These are phyloP conservation scores for Ustilago hordei DNA, from an alignment of 1,284 basidiomycete genomes.

Conservation along the genomic window DNA sequence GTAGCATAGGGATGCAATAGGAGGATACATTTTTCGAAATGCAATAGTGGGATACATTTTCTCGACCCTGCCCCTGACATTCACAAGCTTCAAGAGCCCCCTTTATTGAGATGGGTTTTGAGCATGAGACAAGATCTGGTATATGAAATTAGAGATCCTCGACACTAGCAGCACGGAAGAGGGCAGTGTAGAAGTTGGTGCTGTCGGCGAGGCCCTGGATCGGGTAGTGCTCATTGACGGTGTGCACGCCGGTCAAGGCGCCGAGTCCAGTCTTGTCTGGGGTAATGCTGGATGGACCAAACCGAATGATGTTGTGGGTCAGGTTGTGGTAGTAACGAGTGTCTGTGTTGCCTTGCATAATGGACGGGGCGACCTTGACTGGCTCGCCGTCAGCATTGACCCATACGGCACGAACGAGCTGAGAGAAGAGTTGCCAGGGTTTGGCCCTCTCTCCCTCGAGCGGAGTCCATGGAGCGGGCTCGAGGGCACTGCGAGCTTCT, in stretches of 20 bases:
- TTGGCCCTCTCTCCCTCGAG: conserved; percentile 70
- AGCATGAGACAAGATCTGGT: neutral
- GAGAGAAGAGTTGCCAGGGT: conserved; percentile 73
- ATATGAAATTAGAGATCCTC: conserved; percentile 39
- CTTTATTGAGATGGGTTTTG: neutral
- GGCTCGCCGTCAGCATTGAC: conserved; percentile 70
- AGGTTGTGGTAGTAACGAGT: conserved; percentile 73
- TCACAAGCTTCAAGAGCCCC: neutral
- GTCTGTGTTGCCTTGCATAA: conserved; percentile 73
- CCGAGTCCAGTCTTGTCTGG: conserved; percentile 69
- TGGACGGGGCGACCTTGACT: conserved; percentile 73
- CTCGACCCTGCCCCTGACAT: neutral
- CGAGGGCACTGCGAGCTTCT: conserved; percentile 73
- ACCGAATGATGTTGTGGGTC: conserved; percentile 75
- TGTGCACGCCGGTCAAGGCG: conserved; percentile 74
- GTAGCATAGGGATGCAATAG: too few species aligned
- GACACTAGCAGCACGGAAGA: conserved; percentile 71
- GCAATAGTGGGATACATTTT: too few species aligned
- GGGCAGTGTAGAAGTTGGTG: conserved; percentile 72
- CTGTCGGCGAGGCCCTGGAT: conserved; percentile 71
- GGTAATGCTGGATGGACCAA: conserved; percentile 66
- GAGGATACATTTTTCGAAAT: too few species aligned
- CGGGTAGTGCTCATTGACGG: conserved; percentile 75
- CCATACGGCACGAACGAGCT: conserved; percentile 72
- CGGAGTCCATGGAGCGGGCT: conserved; percentile 75